These are phyloP conservation scores for Coemansia sp. DNA, from an alignment of 192 early-diverging fungal species.

Conservation along the genomic window DNA sequence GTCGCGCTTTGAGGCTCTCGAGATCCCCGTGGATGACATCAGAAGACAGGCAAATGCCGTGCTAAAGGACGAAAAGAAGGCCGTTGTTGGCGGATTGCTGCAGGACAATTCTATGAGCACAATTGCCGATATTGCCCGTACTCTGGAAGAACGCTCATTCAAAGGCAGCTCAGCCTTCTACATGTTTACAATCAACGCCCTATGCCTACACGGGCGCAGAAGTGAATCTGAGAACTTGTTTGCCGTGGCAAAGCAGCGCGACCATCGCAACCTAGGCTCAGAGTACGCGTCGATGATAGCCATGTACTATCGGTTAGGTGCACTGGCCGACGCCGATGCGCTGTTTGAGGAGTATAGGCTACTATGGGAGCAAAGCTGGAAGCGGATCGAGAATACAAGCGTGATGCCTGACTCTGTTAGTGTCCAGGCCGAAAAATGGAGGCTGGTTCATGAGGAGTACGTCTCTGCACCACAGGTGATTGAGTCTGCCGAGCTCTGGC, in stretches of 20 bases:
- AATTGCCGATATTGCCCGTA: slow-evolving; percentile 7
- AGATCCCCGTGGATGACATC: neutral
- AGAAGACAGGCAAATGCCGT: neutral
- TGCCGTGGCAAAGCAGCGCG: neutral
- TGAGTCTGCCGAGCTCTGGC: slow-evolving; percentile 7
- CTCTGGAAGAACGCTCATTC: neutral
- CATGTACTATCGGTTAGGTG: slow-evolving; percentile 27
- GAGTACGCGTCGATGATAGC: slow-evolving; percentile 19
- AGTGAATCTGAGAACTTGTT: slow-evolving; percentile 24
- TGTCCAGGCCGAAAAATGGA: slow-evolving; percentile 24
- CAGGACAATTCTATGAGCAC: slow-evolving; percentile 4
- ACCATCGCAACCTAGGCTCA: slow-evolving; percentile 11
- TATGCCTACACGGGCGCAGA: slow-evolving; percentile 18
- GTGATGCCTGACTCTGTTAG: slow-evolving; percentile 22
- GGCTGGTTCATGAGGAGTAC: slow-evolving; percentile 7
- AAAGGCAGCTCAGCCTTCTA: neutral
- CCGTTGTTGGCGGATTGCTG: neutral
- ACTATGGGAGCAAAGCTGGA: slow-evolving; percentile 8
- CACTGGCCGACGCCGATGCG: slow-evolving; percentile 7
- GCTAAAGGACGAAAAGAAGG: neutral
- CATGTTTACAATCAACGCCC: slow-evolving; percentile 6
- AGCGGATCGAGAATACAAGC: neutral
- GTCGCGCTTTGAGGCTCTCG: neutral
- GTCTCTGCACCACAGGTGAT: slow-evolving; percentile 2
- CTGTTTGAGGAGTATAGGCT: slow-evolving; percentile 11